Percentiles rank a stretch among this genome's conserved stretches.
phyloP scores from a whole-genome alignment of 192 early-diverging fungal species.

The Spizellomyces punctatus region DNA sequence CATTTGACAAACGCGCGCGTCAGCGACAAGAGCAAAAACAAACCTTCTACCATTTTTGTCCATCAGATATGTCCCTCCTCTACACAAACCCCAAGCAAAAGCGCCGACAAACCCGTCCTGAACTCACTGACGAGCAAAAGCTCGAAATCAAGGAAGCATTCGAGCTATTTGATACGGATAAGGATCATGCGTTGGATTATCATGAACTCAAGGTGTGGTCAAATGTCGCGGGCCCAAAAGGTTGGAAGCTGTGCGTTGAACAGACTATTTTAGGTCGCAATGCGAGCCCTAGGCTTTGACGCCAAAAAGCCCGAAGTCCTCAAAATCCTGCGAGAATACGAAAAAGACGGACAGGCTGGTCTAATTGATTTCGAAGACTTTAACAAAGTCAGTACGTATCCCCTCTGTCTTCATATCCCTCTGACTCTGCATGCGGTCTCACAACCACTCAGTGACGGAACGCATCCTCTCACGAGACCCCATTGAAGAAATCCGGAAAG shows the following conservation, averaged over 20 bases:
- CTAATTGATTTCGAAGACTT: slow-evolving; percentile 73
- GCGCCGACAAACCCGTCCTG: slow-evolving; percentile 36
- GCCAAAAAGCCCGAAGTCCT: slow-evolving; percentile 80
- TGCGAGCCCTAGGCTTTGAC: slow-evolving; percentile 84
- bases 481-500: slow-evolving; percentile 79
- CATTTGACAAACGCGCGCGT: too few species aligned
- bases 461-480: slow-evolving; percentile 72
- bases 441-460: slow-evolving; percentile 52
- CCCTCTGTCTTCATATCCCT: neutral
- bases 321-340: slow-evolving; percentile 66
- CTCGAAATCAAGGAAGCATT: slow-evolving; percentile 96
- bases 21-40: too few species aligned
- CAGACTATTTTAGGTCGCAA: slow-evolving; percentile 56
- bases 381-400: slow-evolving; percentile 65
- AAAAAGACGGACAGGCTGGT: slow-evolving; percentile 53
- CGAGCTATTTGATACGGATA: slow-evolving; percentile 96
- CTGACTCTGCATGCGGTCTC: too few species aligned
- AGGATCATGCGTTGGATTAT: slow-evolving; percentile 72
- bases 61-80: slow-evolving; percentile 31
- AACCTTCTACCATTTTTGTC: too few species aligned
- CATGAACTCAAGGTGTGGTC: slow-evolving; percentile 77
- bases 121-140: slow-evolving; percentile 75
- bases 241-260: slow-evolving; percentile 9
- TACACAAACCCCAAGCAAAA: slow-evolving; percentile 32
- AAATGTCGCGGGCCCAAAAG: neutral